Conservation (phyloP, 139 green algal species). For the Pseudopediastrum boryanum region DNA sequence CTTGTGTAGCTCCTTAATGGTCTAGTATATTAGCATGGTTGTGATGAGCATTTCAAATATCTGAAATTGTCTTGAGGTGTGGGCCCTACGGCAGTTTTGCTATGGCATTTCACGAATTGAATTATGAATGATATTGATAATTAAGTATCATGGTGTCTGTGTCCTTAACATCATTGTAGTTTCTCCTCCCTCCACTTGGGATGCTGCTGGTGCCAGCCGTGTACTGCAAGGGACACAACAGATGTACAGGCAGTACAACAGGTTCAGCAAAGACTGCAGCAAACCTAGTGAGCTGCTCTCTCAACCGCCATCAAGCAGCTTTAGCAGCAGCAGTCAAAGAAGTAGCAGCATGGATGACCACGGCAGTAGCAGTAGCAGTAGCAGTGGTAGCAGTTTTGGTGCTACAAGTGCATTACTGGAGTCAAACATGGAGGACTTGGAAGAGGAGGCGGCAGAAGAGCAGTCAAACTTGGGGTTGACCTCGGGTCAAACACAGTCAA, state of each 20-base stretch:
- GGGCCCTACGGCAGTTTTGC: no score
- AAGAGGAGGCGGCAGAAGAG: neutral
- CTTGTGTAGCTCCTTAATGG: no score
- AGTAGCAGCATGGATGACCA: neutral
- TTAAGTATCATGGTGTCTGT: no score
- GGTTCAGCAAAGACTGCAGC: neutral
- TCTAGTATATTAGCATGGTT: no score
- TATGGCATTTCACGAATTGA: no score
- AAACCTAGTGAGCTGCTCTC: no score
- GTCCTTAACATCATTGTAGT: no score
- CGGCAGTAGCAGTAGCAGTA: neutral
- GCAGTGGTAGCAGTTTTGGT: neutral
- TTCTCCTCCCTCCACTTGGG: no score
- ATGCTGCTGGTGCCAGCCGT: conserved; percentile 18
- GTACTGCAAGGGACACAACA: conserved; percentile 39
- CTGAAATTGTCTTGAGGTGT: no score
- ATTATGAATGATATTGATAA: no score
- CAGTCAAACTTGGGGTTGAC: neutral
- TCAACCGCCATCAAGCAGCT: neutral
- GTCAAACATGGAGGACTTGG: neutral
- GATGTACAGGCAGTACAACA: conserved; percentile 25
- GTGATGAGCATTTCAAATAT: no score
- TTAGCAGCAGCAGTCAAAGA: neutral
- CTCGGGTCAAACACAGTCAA: neutral
- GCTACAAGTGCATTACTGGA: neutral